Percentiles rank a stretch among this genome's conserved stretches.
Evolutionary conservation across 495 filamentous ascomycete species (phyloP).

Genomic region (Staphylotrichum tortipilum): DNA sequence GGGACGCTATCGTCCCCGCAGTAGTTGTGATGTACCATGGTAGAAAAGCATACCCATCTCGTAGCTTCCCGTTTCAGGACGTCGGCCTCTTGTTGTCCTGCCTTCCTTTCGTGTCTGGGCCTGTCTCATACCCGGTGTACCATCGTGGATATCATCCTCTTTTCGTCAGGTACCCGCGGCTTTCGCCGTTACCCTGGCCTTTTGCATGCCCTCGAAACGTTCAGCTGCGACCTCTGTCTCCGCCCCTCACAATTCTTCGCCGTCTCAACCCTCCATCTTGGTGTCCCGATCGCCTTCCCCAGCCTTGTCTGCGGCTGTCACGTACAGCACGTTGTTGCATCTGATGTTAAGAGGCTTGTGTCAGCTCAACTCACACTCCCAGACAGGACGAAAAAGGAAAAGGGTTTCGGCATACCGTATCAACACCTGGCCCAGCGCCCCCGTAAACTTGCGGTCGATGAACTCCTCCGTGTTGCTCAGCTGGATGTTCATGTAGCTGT

Average conservation of each 20-base stretch:
- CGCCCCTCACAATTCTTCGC: neutral
- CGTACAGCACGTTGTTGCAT: constrained; percentile 84
- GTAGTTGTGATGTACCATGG: neutral
- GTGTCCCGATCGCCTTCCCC: constrained; percentile 39
- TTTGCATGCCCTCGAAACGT: too few relatives aligned
- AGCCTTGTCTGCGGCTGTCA: constrained; percentile 58
- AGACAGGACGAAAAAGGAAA: neutral
- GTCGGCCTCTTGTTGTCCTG: too few relatives aligned
- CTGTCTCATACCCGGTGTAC: too few relatives aligned
- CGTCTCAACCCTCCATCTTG: constrained; percentile 54
- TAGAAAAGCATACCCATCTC: too few relatives aligned
- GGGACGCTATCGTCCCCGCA: neutral
- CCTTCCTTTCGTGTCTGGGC: too few relatives aligned
- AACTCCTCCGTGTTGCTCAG: constrained; percentile 82
- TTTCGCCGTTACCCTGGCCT: too few relatives aligned
- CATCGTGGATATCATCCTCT: too few relatives aligned
- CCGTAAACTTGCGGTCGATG: constrained; percentile 79
- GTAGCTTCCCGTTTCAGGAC: too few relatives aligned
- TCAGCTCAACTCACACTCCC: neutral
- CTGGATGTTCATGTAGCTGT: constrained; percentile 99
- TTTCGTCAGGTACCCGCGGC: too few relatives aligned
- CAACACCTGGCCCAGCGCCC: constrained; percentile 76
- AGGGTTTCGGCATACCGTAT: constrained; percentile 77
- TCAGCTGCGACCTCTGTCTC: neutral
- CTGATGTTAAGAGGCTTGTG: neutral